Evolutionary conservation across 2,329 filamentous ascomycete species (phyloP).

Genomic region (Cordyceps fumosorosea): DNA sequence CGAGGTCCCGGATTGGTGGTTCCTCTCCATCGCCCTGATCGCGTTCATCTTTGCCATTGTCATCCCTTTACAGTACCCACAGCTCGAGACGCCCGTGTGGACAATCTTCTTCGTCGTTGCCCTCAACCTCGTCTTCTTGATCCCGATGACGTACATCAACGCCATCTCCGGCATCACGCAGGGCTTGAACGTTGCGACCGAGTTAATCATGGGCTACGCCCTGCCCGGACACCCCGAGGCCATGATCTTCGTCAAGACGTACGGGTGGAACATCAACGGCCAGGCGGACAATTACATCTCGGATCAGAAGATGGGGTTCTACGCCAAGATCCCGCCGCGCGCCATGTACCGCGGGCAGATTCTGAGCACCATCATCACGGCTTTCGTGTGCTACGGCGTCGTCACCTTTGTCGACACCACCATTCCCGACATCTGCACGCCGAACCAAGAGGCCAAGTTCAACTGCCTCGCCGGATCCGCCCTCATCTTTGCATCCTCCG

Average conservation of each 20-base stretch:
- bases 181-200: constrained; percentile 43
- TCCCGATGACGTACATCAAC: constrained; percentile 34
- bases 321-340: constrained; percentile 23
- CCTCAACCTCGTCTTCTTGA: constrained; percentile 32
- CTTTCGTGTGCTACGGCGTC: constrained; percentile 34
- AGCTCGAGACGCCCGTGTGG: constrained; percentile 25
- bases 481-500: constrained; percentile 27
- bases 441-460: constrained; percentile 26
- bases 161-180: constrained; percentile 37
- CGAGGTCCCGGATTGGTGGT: constrained; percentile 45
- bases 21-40: constrained; percentile 17
- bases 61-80: constrained; percentile 23
- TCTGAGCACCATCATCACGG: constrained; percentile 32
- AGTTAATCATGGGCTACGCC: constrained; percentile 26
- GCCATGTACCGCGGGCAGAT: constrained; percentile 33
- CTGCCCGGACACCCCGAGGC: constrained; percentile 28
- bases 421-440: constrained; percentile 26
- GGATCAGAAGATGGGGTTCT: constrained; percentile 28
- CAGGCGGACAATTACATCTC: constrained; percentile 35
- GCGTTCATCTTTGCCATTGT: constrained; percentile 28
- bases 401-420: constrained; percentile 29
- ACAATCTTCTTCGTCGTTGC: constrained; percentile 26
- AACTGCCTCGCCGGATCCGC: constrained; percentile 24
- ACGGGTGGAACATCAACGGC: constrained; percentile 35
- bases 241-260: constrained; percentile 54